Evolutionary conservation across 768 basidiomycete species (phyloP), one percentile per base, ranked within the genome.

Genomic region (Pleurotus eryngii): DNA sequence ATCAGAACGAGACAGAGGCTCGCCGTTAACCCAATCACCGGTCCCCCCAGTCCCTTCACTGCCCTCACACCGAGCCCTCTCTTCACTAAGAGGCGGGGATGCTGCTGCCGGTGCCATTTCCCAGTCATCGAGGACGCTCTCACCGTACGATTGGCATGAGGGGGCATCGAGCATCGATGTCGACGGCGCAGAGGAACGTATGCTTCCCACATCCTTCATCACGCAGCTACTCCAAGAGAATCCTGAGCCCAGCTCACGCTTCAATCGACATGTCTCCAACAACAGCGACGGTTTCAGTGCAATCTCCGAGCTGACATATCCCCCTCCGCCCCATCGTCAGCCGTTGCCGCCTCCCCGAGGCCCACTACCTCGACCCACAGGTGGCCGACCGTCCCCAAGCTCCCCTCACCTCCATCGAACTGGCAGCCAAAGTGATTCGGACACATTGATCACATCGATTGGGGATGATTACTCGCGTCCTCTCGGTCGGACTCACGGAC

Each of bases 171-270:
- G 74, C 58, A 80, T 86, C 55, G 78, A 76, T 50, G 74, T 81
- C 49, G 82, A 83, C 67, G 76, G 78, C n/a, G 68, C 76, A 7
- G 83, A 86, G 63, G 81, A 84, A 63, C 74, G 77, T 17, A 69
- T 85, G 45, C 75, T 87, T 18, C 77, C 84, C 6, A 84, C 85
- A 2, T 79, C 82, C 2, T 81, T 86, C 66, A 86, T 86, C 59
- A 85, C 84, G 15, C 75, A 75, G 5, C 70, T 85, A 14, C 74
- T 86, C 12, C 76, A 73, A 60, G 77, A 82, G 60, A 75, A 74
- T 61, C 67, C 68, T 46, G 66, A 54, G 15, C 51, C 51, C 5
- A 48, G 71, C 22, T 59, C 63, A 27, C 65, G 68, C 35, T 63
- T 53, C 40, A 64, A 64, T 22, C 66, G 68, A 24, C 71, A 72